phyloP scores from a whole-genome alignment of 345 rosid genomes.

The Stellera chamaejasme region DNA sequence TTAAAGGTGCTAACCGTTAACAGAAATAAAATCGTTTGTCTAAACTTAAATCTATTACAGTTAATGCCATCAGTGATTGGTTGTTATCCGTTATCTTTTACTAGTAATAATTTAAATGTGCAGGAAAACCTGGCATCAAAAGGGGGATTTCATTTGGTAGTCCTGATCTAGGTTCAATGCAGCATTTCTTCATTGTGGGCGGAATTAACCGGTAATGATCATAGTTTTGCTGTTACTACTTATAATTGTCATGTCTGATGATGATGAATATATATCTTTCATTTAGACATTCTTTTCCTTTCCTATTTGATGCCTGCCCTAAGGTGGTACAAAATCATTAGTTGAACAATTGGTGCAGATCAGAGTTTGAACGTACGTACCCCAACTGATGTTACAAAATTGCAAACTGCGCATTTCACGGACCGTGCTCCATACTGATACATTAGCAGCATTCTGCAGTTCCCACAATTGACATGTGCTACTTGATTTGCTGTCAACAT shows the following conservation, averaged over 20 bases:
- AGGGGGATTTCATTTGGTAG: too few relatives aligned
- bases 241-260: too few relatives aligned
- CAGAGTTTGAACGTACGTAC: slow-evolving; percentile 38
- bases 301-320: background rate
- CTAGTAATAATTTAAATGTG: too few relatives aligned
- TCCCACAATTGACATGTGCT: slow-evolving; percentile 92
- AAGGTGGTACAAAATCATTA: background rate
- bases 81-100: too few relatives aligned
- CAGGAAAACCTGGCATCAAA: too few relatives aligned
- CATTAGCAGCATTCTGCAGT: slow-evolving; percentile 92
- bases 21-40: too few relatives aligned
- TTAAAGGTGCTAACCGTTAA: too few relatives aligned
- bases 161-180: too few relatives aligned
- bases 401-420: slow-evolving; percentile 96
- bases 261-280: too few relatives aligned
- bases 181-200: background rate
- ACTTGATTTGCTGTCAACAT: slow-evolving; percentile 74
- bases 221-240: background rate
- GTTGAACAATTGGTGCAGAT: background rate
- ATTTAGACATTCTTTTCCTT: background rate
- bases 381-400: slow-evolving; percentile 77
- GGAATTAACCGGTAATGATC: background rate
- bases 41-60: too few relatives aligned
- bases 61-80: too few relatives aligned
- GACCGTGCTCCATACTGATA: slow-evolving; percentile 91